phyloP scores from a whole-genome alignment of 805 yeast genomes.

The Candida sonorensis region DNA sequence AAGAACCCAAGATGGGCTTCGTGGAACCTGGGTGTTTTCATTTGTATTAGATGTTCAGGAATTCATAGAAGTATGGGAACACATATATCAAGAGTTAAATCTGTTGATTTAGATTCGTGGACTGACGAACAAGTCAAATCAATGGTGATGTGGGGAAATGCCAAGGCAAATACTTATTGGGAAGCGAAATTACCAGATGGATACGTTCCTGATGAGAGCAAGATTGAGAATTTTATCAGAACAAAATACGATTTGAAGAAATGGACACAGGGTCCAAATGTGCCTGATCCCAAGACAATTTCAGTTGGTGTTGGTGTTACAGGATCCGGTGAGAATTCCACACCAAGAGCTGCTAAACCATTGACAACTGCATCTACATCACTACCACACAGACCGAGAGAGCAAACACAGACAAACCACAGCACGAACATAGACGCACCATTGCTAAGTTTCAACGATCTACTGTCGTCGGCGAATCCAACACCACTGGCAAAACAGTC shows the following conservation, averaged over 20 bases:
- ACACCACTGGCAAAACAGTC: no score
- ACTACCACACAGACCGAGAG: no score
- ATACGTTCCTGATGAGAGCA: constrained; percentile 75
- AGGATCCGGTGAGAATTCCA: constrained; percentile 1
- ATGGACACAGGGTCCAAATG: constrained; percentile 57
- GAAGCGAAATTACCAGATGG: constrained; percentile 66
- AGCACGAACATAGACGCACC: no score
- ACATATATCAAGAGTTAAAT: constrained; percentile 86
- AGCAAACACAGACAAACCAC: no score
- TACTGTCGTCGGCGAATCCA: no score
- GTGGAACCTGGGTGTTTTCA: constrained; percentile 89
- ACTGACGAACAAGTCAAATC: constrained; percentile 82
- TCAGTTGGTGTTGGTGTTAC: no score
- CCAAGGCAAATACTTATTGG: constrained; percentile 74
- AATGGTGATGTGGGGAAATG: constrained; percentile 85
- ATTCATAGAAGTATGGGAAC: constrained; percentile 94
- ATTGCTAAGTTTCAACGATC: no score
- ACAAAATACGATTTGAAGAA: constrained; percentile 88
- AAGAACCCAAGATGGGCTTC: constrained; percentile 97
- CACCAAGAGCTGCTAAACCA: neutral
- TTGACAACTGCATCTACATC: no score
- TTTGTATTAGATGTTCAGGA: constrained; percentile 94
- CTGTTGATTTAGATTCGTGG: constrained; percentile 95
- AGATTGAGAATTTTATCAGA: constrained; percentile 82
- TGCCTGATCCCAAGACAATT: constrained; percentile 55